Percentiles rank a stretch among this genome's conserved stretches.
Evolutionary conservation across 176 grass and related monocot genomes (phyloP).

Genomic region (Avena sativa): DNA sequence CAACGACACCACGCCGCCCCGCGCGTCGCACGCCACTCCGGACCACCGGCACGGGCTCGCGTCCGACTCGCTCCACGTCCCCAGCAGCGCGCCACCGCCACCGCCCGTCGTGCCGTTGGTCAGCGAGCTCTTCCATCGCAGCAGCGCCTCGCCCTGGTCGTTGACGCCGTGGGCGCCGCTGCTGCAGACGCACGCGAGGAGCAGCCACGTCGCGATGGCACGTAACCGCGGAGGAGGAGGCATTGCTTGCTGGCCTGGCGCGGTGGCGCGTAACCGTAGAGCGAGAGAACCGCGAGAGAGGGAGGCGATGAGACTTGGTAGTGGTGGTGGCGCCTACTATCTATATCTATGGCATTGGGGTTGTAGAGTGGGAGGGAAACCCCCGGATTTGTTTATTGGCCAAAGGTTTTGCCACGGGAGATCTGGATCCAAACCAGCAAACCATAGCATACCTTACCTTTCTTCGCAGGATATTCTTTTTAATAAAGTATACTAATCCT

Average conservation of each 20-base stretch:
- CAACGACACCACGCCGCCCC: slow-evolving; percentile 54
- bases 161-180: slow-evolving; percentile 35
- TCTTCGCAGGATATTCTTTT: slow-evolving; percentile 59
- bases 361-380: slow-evolving; percentile 67
- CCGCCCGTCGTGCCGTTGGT: slow-evolving; percentile 36
- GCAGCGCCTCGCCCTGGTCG: slow-evolving; percentile 79
- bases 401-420: slow-evolving; percentile 52
- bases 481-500: slow-evolving; percentile 27
- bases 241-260: slow-evolving; percentile 28
- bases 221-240: slow-evolving; percentile 44
- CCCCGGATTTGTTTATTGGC: slow-evolving; percentile 96
- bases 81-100: slow-evolving; percentile 40
- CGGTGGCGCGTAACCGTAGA: background rate
- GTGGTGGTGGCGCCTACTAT: slow-evolving; percentile 36
- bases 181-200: slow-evolving; percentile 37
- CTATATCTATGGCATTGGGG: slow-evolving; percentile 66
- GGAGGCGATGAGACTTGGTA: slow-evolving; percentile 26
- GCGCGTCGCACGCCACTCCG: slow-evolving; percentile 77
- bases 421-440: slow-evolving; percentile 85
- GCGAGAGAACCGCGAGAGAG: background rate
- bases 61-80: slow-evolving; percentile 69
- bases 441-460: slow-evolving; percentile 47
- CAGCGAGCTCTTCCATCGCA: slow-evolving; percentile 67
- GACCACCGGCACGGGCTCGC: slow-evolving; percentile 70
- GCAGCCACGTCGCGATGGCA: slow-evolving; percentile 29